phyloP scores from a whole-genome alignment of 345 rosid genomes.

The Microcos paniculata region DNA sequence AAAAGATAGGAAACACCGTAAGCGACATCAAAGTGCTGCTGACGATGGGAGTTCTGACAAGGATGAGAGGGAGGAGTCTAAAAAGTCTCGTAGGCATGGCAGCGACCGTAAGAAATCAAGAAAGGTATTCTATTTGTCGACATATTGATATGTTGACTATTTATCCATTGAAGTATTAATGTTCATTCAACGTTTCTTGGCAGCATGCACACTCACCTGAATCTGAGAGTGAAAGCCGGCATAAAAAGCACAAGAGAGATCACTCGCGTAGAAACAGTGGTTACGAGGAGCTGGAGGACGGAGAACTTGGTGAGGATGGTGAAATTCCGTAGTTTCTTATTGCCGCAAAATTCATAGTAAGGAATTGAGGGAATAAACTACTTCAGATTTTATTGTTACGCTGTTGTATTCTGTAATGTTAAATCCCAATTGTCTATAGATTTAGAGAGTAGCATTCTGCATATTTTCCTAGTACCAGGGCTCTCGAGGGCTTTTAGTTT shows the following conservation, averaged over 20 bases:
- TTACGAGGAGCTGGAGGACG: slow-evolving; percentile 89
- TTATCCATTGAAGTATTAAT: neutral
- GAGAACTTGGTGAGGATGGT: slow-evolving; percentile 91
- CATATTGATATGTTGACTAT: neutral
- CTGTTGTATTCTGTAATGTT: neutral
- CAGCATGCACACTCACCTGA: slow-evolving; percentile 84
- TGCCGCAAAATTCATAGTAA: neutral
- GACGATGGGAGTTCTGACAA: slow-evolving; percentile 82
- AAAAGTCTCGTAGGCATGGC: slow-evolving; percentile 76
- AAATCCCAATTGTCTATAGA: neutral
- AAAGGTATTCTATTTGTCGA: slow-evolving; percentile 48
- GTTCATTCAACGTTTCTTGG: slow-evolving; percentile 14
- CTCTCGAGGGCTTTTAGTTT: no score
- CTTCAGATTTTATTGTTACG: neutral
- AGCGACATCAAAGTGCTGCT: slow-evolving; percentile 63
- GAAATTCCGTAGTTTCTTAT: slow-evolving; percentile 56
- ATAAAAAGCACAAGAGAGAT: slow-evolving; percentile 76
- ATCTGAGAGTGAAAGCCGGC: slow-evolving; percentile 75
- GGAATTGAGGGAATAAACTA: neutral
- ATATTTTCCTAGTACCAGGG: neutral
- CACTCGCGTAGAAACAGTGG: slow-evolving; percentile 66
- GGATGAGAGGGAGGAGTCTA: slow-evolving; percentile 79
- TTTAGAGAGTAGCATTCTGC: neutral
- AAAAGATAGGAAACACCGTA: slow-evolving; percentile 74
- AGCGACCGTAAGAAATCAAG: slow-evolving; percentile 85